phyloP scores from a whole-genome alignment of 306 rosid genomes.

The Cucurbita argyrosperma region DNA sequence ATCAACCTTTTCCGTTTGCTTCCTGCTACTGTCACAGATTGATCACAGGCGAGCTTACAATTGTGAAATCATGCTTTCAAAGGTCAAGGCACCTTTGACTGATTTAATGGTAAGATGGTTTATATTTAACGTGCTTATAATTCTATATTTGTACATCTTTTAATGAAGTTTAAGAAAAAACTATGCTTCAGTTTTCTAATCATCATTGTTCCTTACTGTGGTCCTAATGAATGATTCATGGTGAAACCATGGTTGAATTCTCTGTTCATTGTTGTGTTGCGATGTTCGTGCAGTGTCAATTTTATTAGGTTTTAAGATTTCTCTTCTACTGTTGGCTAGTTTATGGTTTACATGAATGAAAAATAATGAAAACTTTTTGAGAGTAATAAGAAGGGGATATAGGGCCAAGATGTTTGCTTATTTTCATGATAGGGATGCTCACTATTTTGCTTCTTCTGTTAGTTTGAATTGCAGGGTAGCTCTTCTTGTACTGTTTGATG shows the following conservation, averaged over 20 bases:
- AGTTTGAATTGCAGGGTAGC: background rate
- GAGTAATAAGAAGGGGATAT: background rate
- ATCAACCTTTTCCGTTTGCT: background rate
- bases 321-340: background rate
- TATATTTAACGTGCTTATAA: background rate
- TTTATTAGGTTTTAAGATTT: background rate
- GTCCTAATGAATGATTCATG: background rate
- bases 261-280: background rate
- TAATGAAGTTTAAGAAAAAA: background rate
- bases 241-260: background rate
- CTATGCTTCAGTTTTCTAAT: background rate
- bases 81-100: constrained; percentile 75
- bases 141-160: background rate
- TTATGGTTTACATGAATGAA: background rate
- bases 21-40: constrained; percentile 32
- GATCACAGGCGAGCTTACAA: constrained; percentile 88
- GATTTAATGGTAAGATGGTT: constrained; percentile 63
- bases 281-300: background rate
- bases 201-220: background rate
- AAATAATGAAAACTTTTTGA: background rate
- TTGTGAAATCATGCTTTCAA: constrained; percentile 95
- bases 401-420: background rate
- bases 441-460: background rate
- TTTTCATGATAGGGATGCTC: background rate
- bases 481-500: background rate